Evolutionary conservation across 257 asterid genomes (phyloP), one percentile per base, ranked within the genome.

Genomic region (Ligustrum vulgare): DNA sequence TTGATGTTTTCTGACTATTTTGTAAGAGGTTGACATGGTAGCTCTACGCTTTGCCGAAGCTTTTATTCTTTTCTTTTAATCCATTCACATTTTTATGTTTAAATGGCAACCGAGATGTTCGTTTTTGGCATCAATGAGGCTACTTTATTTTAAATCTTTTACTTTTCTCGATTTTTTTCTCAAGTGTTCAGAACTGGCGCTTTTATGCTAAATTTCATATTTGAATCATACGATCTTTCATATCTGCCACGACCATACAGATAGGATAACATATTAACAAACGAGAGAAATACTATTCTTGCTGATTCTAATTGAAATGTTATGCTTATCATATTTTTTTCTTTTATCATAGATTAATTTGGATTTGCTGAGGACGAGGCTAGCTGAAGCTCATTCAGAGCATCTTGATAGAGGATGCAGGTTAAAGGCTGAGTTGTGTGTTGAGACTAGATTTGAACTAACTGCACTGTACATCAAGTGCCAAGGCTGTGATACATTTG

Each of bases 341-440:
- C 9, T 65, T 78, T 60, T 25, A 39, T 81, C 54, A 10, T 77
- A 95, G 98, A 89, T 90, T 62, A 87, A 90, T 82, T 74, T 93
- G 84, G 90, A 89, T 67, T 72, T 77, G 32, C 80, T 93, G 72
- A 78, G 82, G 34, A 73, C 34, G 73, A 86, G 91, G 87, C 88
- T 93, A 80, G 96, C 89, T 58, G 97, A 93, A 80, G 96, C 91
- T 73, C 98, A 91, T 43, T 25, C 87, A 12, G 96, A 93, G 73
- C 99, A 95, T 86, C 87, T 89, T 35, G 93, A 90, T 69, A 82
- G 83, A 75, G 99, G 97, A 25, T 93, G 99, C 90, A 87, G 84
- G 81, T 75, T 89, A 86, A 86, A 70, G 69, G 93, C 98, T 0
- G 86, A 88, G 77, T 95, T 95, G 87, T 81, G 87, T 75, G 33